Conservation (phyloP, 1,284 basidiomycete genomes). For the Ustilago lituana region DNA sequence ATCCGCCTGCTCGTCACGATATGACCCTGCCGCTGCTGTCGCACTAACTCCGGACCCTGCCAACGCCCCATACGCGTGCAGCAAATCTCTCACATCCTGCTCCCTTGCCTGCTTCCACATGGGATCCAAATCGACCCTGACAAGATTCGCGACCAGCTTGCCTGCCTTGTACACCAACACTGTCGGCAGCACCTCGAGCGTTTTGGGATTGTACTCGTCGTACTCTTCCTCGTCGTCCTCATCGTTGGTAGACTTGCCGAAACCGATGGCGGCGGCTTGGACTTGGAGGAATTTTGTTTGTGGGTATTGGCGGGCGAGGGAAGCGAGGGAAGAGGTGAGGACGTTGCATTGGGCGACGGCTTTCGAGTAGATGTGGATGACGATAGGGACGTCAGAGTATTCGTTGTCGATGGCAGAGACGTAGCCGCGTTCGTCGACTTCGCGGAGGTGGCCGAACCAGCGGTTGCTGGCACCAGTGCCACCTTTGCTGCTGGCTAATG, state of each 20-base stretch:
- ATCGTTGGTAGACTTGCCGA: conserved; percentile 23
- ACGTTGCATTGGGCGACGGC: conserved; percentile 51
- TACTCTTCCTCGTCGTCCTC: conserved; percentile 50
- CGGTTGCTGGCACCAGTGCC: conserved; percentile 7
- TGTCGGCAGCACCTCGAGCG: conserved; percentile 54
- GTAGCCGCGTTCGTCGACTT: conserved; percentile 56
- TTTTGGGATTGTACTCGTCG: conserved; percentile 39
- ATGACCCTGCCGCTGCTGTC: neutral
- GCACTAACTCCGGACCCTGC: neutral
- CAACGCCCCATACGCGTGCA: conserved; percentile 24
- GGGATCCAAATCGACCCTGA: conserved; percentile 54
- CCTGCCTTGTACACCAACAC: conserved; percentile 56
- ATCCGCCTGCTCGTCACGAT: neutral
- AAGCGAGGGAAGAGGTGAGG: conserved; percentile 45
- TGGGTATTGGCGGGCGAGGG: conserved; percentile 51
- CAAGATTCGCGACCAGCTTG: conserved; percentile 54
- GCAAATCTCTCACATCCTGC: conserved; percentile 43
- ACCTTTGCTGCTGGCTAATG: neutral
- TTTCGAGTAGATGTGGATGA: conserved; percentile 61
- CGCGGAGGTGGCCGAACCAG: conserved; percentile 58
- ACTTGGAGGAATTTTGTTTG: conserved; percentile 59
- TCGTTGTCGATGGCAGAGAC: conserved; percentile 57
- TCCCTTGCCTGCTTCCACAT: conserved; percentile 47
- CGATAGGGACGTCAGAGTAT: conserved; percentile 30
- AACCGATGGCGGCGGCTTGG: conserved; percentile 54